Evolutionary conservation across 305 asterid species (phyloP), one percentile per base, ranked within the genome.

Genomic region (Withania somnifera): DNA sequence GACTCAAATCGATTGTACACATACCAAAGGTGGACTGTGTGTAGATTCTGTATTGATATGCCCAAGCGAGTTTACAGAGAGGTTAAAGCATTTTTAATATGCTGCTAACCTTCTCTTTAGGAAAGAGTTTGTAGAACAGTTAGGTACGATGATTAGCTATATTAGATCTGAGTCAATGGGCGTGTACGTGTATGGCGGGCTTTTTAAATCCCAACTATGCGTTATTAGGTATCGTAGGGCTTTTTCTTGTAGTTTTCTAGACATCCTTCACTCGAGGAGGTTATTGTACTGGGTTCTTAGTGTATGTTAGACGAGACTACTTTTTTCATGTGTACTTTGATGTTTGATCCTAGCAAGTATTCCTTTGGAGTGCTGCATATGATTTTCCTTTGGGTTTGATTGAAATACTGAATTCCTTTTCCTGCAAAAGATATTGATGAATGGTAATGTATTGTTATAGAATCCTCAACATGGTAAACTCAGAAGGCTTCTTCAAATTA

Each of bases 1-100:
- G 99, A 95, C 95, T 5, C 99, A 95, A 77, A 95, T 95, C 52
- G 99, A 95, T 83, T 95, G 99, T 88, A 95, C 99, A 7, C 99
- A 95, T 82, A 89, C 97, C 0, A 94, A 94, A 87, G 99, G 99
- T 71, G 99, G 99, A 1, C 93, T 95, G 22, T 95, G 95, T 89
- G 94, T 94, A 67, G 99, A 94, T 88, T 90, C 98, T 15, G 97
- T 91, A 32, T 36, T 86, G 20, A 86, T 95, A 82, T 89, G 82
- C 86, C 97, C 97, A 15, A 69, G 88, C 3, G 97, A 90, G 82
- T 82, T 81, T 57, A 84, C 82, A 76, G 92, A 83, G 86, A 87
- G 88, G 90, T 83, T 88, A 34, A 82, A 82, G 88, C 87, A 19
- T 40, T 81, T 88, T 85, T 90, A 87, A 84, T 79, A 83, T 78